Percentiles rank a stretch among this genome's conserved stretches.
phyloP scores from a whole-genome alignment of 2,329 filamentous ascomycete species.

The Orbilia brochopaga region DNA sequence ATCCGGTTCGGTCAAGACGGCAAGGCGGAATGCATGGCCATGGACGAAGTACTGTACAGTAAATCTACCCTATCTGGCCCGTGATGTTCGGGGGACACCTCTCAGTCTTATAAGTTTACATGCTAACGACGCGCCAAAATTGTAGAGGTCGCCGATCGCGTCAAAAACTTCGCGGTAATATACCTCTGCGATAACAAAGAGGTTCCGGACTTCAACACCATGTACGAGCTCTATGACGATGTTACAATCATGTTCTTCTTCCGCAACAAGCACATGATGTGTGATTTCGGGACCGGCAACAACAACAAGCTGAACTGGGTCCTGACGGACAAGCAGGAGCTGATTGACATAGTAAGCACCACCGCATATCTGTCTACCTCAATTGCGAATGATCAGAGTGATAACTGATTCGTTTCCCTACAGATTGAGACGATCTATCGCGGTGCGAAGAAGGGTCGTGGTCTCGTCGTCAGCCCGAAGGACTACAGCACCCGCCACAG shows the following conservation, averaged over 20 bases:
- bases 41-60: constrained; percentile 93
- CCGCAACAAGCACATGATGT: constrained; percentile 99
- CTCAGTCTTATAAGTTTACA: not conserved
- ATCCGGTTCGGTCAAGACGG: constrained; percentile 91
- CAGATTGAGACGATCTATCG: constrained; percentile 91
- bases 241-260: constrained; percentile 98
- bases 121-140: too few relatives aligned
- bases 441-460: constrained; percentile 96
- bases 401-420: constrained; percentile 12
- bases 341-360: constrained; percentile 77
- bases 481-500: constrained; percentile 61
- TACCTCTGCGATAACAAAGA: constrained; percentile 93
- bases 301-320: constrained; percentile 99
- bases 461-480: constrained; percentile 95
- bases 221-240: constrained; percentile 84
- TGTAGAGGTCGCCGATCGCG: constrained; percentile 76
- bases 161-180: constrained; percentile 91
- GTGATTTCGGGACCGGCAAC: constrained; percentile 95
- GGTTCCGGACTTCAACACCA: constrained; percentile 90
- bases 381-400: not conserved
- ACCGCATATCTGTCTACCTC: not conserved
- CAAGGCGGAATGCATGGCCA: constrained; percentile 76
- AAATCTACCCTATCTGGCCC: constrained; percentile 43
- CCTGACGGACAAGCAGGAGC: constrained; percentile 94
- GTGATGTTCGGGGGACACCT: not conserved